Evolutionary conservation across 495 filamentous ascomycete genomes (phyloP), one percentile per base, ranked within the genome.

Genomic region (Annulohypoxylon maeteangense): DNA sequence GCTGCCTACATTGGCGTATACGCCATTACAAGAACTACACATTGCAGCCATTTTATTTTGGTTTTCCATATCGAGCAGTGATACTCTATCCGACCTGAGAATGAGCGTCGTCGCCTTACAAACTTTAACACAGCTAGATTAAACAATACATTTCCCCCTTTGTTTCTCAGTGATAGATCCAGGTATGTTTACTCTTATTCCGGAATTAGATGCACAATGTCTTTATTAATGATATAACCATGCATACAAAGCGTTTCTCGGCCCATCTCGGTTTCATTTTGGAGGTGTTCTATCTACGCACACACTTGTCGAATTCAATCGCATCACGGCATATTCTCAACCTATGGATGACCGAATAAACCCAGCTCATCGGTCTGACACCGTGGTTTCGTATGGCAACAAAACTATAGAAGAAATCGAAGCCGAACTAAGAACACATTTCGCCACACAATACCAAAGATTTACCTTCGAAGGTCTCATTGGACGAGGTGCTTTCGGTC

Each of bases 401-500:
- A 53, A 32, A 44, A 29, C 55, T 16, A 12, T 18, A 12, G 44
- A 50, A 3, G 32, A 60, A 3, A 60, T 67, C 14, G 55, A 60
- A 23, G 22, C 10, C 8, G 56, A 60, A 4, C 18, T 67, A 34
- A 53, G 55, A 18, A 16, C 44, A 7, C 64, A 67, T 25, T 67
- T 67, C 23, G 64, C 64, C 16, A 25, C 53, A 1, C 64, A 60
- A 18, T 27, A 34, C 18, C 64, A 23, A 20, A 67, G 31, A 44
- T 67, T 53, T 14, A 61, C 22, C 6, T 67, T 67, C 18, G 14
- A 60, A 34, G 56, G 64, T 5, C 10, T 60, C 18, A 18, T 67
- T 11, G 55, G 55, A 16, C 23, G 55, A 8, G 64, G 64, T 25
- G 47, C 45, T n/a, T 67, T 45, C 47, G 64, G 64, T 18, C n/a